phyloP scores from a whole-genome alignment of 257 asterid species.

The Ehretia macrophylla region DNA sequence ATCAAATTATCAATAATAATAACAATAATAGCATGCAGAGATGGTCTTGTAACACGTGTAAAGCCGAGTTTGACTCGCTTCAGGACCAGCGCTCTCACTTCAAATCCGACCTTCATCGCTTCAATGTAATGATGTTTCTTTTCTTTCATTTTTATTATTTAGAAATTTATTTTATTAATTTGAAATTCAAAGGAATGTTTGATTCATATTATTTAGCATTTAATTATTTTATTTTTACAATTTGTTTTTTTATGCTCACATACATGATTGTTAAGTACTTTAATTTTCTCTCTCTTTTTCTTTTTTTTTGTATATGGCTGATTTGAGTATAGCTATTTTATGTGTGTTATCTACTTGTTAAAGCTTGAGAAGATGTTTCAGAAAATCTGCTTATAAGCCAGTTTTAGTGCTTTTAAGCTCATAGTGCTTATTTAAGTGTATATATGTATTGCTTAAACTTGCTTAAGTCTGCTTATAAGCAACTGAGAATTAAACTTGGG shows the following conservation, averaged over 20 bases:
- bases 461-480: too few relatives aligned
- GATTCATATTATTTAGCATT: too few relatives aligned
- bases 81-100: slow-evolving; percentile 86
- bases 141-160: neutral
- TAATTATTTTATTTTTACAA: neutral
- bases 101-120: slow-evolving; percentile 91
- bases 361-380: too few relatives aligned
- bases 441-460: too few relatives aligned
- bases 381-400: too few relatives aligned
- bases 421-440: too few relatives aligned
- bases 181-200: too few relatives aligned
- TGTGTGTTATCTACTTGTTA: neutral
- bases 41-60: slow-evolving; percentile 94
- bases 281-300: neutral
- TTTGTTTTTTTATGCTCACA: neutral
- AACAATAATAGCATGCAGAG: slow-evolving; percentile 41
- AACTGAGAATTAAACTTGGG: too few relatives aligned
- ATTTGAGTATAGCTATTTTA: neutral
- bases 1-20: slow-evolving; percentile 2
- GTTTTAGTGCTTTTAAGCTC: too few relatives aligned
- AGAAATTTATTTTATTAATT: neutral
- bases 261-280: too few relatives aligned
- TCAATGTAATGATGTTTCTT: slow-evolving; percentile 47
- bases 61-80: slow-evolving; percentile 87
- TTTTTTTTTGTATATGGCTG: neutral